These are phyloP conservation scores for Dysphania ambrosioides DNA, from an alignment of 148 eudicot species.

Conservation along the genomic window DNA sequence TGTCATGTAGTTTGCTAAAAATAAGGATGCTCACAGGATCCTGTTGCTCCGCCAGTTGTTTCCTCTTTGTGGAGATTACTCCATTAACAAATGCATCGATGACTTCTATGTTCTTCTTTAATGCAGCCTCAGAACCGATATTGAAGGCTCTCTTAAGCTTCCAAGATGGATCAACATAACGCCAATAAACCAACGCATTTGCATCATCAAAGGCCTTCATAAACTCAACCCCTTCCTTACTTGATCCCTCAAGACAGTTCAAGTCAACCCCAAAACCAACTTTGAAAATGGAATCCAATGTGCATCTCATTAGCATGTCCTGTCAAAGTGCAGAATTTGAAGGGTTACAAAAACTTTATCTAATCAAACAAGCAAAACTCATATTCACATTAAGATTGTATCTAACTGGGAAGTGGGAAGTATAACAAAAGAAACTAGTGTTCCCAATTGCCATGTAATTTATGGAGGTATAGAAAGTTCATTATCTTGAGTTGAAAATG, in stretches of 20 bases:
- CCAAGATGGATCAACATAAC: conserved; percentile 66
- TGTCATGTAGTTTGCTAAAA: background rate
- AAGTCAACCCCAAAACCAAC: conserved; percentile 84
- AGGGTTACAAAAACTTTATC: background rate
- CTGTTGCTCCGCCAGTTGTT: conserved; percentile 23
- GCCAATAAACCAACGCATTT: conserved; percentile 43
- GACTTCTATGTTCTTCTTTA: conserved; percentile 47
- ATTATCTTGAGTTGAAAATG: too few species aligned
- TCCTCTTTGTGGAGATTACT: conserved; percentile 48
- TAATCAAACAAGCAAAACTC: background rate
- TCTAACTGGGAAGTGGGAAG: too few species aligned
- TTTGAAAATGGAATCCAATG: conserved; percentile 68
- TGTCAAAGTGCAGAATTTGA: conserved; percentile 34
- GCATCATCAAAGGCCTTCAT: conserved; percentile 82
- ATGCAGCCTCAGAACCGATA: conserved; percentile 56
- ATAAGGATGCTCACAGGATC: conserved; percentile 9
- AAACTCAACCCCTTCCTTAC: conserved; percentile 43
- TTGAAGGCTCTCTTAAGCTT: conserved; percentile 53
- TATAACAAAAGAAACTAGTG: too few species aligned
- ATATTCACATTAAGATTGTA: too few species aligned
- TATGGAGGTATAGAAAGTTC: too few species aligned
- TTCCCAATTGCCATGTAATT: too few species aligned
- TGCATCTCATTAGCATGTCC: conserved; percentile 67
- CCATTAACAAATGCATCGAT: conserved; percentile 50
- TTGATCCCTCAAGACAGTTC: conserved; percentile 64